These are phyloP conservation scores for Cytospora paraplurivora DNA, from an alignment of 2,329 filamentous ascomycete genomes.

Conservation along the genomic window DNA sequence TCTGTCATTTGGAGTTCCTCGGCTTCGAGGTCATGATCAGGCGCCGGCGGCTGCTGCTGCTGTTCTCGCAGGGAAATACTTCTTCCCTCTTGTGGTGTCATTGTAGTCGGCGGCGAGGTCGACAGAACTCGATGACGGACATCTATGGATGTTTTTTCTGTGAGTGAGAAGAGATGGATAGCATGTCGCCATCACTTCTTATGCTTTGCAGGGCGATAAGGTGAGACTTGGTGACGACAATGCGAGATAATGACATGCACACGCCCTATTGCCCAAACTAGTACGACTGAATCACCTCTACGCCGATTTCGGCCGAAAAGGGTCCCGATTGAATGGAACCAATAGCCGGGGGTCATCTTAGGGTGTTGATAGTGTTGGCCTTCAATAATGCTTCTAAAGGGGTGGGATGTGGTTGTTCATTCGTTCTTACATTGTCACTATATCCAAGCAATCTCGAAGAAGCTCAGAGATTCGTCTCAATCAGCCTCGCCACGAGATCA, in stretches of 20 bases:
- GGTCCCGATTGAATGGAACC: too few relatives aligned
- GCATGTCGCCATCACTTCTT: not conserved
- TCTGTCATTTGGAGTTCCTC: not conserved
- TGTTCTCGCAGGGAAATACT: constrained; percentile 10
- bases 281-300: not conserved
- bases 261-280: constrained; percentile 9
- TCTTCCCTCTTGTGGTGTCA: constrained; percentile 14
- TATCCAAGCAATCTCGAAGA: not conserved
- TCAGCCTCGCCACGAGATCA: constrained; percentile 44
- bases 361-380: not conserved
- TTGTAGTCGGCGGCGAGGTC: too few relatives aligned
- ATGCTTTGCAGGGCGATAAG: not conserved
- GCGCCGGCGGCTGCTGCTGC: not conserved
- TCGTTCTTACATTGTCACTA: not conserved
- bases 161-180: too few relatives aligned
- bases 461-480: constrained; percentile 45
- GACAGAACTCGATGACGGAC: too few relatives aligned
- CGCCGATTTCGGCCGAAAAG: constrained; percentile 24
- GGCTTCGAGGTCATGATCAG: not conserved
- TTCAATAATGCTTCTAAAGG: not conserved
- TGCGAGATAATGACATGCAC: not conserved
- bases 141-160: too few relatives aligned
- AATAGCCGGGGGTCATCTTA: too few relatives aligned
- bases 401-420: not conserved
- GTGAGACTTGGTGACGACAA: not conserved